These are phyloP conservation scores for Begonia fuchsioides DNA, from an alignment of 306 rosid species.

Conservation along the genomic window DNA sequence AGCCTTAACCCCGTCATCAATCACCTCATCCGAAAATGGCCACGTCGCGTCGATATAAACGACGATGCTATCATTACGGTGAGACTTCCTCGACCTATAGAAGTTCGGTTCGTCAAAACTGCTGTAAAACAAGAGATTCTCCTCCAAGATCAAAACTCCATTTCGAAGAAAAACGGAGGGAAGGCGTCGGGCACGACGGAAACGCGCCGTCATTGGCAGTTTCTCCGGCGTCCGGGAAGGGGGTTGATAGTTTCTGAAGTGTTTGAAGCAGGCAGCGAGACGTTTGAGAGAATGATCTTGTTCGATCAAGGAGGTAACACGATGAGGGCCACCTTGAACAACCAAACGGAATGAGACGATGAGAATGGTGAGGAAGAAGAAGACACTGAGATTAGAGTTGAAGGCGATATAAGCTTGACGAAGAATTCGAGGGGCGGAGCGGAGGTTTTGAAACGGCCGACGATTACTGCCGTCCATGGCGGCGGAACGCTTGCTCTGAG, in stretches of 20 bases:
- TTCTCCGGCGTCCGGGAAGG: constrained; percentile 4
- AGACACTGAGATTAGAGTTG: constrained; percentile 34
- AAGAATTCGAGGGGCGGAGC: constrained; percentile 40
- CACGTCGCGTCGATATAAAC: constrained; percentile 19
- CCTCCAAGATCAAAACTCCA: constrained; percentile 75
- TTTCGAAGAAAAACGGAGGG: constrained; percentile 65
- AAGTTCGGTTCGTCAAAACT: constrained; percentile 48
- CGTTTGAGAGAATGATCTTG: constrained; percentile 65
- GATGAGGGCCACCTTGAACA: constrained; percentile 51
- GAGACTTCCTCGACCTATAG: constrained; percentile 27
- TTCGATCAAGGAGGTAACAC: constrained; percentile 68
- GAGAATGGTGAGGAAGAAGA: constrained; percentile 68
- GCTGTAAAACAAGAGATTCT: constrained; percentile 69
- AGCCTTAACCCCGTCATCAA: constrained; percentile 47
- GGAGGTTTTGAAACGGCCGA: constrained; percentile 47
- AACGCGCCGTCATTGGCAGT: neutral
- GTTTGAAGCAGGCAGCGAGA: constrained; percentile 66
- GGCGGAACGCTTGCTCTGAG: too few species aligned
- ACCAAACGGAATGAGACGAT: constrained; percentile 59
- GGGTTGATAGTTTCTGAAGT: constrained; percentile 19
- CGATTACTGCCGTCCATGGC: constrained; percentile 7
- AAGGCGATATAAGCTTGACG: constrained; percentile 31
- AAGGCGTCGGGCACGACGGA: constrained; percentile 31
- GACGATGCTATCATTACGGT: constrained; percentile 31
- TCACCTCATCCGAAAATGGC: constrained; percentile 49